These are phyloP conservation scores for Penicillium cinerascens DNA, from an alignment of 495 filamentous ascomycete species.

Conservation along the genomic window DNA sequence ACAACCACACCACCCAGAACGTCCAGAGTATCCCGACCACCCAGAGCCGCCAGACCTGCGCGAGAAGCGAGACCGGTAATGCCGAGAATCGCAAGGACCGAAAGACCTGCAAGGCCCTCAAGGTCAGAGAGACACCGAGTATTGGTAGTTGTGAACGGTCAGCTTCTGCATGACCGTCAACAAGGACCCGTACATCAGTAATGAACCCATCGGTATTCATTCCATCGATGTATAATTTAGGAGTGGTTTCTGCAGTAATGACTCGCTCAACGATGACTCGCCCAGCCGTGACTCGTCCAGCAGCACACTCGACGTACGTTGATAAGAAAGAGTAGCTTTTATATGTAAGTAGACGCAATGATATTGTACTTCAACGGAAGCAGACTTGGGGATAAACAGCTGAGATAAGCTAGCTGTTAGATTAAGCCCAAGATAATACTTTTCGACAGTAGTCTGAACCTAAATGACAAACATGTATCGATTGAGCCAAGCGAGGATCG, in stretches of 20 bases:
- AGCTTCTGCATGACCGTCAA: background rate
- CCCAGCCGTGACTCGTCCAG: no score
- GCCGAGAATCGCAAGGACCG: no score
- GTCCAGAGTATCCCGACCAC: no score
- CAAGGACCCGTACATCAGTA: background rate
- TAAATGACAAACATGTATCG: background rate
- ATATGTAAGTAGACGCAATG: no score
- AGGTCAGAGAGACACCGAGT: background rate
- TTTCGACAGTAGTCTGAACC: background rate
- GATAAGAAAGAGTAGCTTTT: background rate
- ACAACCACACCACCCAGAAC: no score
- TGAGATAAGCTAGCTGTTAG: background rate
- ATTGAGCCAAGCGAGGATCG: slow-evolving; percentile 13
- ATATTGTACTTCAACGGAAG: background rate
- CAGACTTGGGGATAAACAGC: background rate
- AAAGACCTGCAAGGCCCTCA: background rate
- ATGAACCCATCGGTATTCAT: background rate
- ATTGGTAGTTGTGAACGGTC: no score
- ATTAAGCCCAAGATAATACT: background rate
- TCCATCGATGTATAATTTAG: no score
- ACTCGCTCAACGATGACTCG: no score
- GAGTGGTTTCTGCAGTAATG: no score
- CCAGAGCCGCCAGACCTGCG: background rate
- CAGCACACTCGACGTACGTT: background rate
- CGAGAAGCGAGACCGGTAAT: background rate